Evolutionary conservation across 192 early-diverging fungal species (phyloP).

Genomic region (Coemansia sp.): DNA sequence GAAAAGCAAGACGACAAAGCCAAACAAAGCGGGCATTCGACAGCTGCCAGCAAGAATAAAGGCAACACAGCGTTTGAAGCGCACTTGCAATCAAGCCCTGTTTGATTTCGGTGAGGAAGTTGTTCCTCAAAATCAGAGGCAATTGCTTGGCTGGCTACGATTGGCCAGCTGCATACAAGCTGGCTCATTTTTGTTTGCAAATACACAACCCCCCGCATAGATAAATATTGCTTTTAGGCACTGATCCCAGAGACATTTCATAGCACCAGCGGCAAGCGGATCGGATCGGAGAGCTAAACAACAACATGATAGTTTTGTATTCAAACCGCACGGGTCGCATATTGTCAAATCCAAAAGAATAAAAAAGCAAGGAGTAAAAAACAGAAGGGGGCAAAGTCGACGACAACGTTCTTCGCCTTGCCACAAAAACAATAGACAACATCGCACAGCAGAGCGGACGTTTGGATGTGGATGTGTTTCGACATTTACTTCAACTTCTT

Average conservation of each 20-base stretch:
- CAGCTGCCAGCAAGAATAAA: no score
- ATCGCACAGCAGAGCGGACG: neutral
- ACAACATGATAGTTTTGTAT: conserved; percentile 4
- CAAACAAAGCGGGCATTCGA: no score
- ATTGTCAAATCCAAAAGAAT: conserved; percentile 11
- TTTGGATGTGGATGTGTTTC: neutral
- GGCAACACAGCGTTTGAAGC: no score
- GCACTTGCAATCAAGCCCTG: no score
- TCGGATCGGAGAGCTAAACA: neutral
- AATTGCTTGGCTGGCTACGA: conserved; percentile 7
- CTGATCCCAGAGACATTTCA: no score
- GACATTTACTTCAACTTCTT: conserved; percentile 92
- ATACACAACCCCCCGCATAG: no score
- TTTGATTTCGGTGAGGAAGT: no score
- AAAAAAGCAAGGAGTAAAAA: conserved; percentile 5
- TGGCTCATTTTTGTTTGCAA: no score
- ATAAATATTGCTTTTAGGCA: no score
- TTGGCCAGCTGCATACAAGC: conserved; percentile 41
- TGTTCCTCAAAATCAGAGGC: neutral
- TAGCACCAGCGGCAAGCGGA: neutral
- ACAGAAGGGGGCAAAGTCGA: neutral
- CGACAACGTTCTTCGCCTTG: neutral
- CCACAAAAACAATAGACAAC: conserved; percentile 16
- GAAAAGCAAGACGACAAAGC: neutral
- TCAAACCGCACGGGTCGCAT: neutral